Evolutionary conservation across 306 rosid species (phyloP).

Genomic region (Lotus japonicus): DNA sequence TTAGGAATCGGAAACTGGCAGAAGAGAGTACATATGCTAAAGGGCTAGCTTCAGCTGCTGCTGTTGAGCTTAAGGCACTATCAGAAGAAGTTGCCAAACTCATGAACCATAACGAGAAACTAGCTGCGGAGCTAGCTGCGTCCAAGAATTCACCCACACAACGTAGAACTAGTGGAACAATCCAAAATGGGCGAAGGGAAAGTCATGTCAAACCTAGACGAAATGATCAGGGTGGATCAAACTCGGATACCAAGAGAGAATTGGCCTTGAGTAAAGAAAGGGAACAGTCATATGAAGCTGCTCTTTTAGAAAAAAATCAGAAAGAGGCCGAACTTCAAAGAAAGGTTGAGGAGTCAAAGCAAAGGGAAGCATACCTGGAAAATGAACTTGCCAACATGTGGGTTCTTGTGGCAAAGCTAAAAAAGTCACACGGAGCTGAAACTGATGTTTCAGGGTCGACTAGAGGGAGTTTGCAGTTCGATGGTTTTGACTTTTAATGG

Average conservation of each 20-base stretch:
- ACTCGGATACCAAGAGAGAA: conserved; percentile 68
- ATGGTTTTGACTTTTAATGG: conserved; percentile 48
- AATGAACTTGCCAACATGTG: conserved; percentile 99
- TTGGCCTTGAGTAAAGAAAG: conserved; percentile 74
- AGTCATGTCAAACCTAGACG: conserved; percentile 42
- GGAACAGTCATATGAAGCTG: conserved; percentile 71
- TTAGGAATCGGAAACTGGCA: conserved; percentile 76
- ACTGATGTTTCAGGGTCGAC: conserved; percentile 58
- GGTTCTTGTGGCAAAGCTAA: conserved; percentile 93
- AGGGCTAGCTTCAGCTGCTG: conserved; percentile 99
- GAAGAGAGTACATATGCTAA: conserved; percentile 97
- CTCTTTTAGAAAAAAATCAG: conserved; percentile 65
- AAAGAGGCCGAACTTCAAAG: conserved; percentile 73
- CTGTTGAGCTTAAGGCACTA: conserved; percentile 93
- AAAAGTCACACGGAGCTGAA: conserved; percentile 70
- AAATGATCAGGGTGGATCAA: conserved; percentile 56
- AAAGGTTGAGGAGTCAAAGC: conserved; percentile 86
- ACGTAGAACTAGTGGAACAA: conserved; percentile 44
- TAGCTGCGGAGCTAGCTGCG: conserved; percentile 63
- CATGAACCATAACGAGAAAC: conserved; percentile 82
- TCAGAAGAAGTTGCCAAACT: conserved; percentile 96
- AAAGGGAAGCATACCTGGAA: conserved; percentile 88
- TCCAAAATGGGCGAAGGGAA: conserved; percentile 77
- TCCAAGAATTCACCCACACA: conserved; percentile 65
- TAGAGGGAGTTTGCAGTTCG: conserved; percentile 34